Evolutionary conservation across 169 alveolate genomes (phyloP), one percentile per base, ranked within the genome.

Genomic region (Babesia sp.): DNA sequence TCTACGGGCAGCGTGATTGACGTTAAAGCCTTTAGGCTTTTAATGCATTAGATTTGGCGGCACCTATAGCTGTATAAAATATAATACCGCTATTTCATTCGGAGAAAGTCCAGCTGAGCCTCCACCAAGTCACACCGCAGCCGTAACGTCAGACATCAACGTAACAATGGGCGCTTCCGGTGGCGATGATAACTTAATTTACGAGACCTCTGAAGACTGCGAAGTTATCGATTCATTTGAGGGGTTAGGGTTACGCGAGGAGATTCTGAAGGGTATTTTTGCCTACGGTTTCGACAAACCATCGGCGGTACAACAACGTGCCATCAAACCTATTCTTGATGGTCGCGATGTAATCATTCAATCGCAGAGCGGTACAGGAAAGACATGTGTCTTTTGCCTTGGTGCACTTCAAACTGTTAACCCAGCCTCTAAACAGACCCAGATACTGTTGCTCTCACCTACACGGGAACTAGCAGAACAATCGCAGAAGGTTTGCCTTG

Each of bases 271-370:
- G 86, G 99, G 99, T 54, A 95, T 98, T 58, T 96, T 94, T 75
- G 95, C 99, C 28, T 97, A 94, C 86, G 99, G 99, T 29, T 97
- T 97, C 81, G 99, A 97, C 90, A 95, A 96, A 67, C 99, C 99
- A 28, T 96, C 99, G 22, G 99, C 99, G 16, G 98, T 98, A 20
- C 98, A 98, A 93, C 97, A 96, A 85, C 94, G 99, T 69, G 99
- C 99, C 44, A 97, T 98, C 69, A 93, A 95, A 48, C 99, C 99
- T 22, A 96, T 98, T 46, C 84, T 95, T 56, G 89, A 95, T 75
- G 99, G 99, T 20, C 91, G 99, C 58, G 99, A 98, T 86, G 97
- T 97, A 37, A 96, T 98, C 36, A 97, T 97, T 20, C 98, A 97
- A 86, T 90, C 97, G 53, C 97, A 97, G 83, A 91, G 98, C 39